These are phyloP conservation scores for Vaccinium darrowii DNA, from an alignment of 148 eudicot species.

Conservation along the genomic window DNA sequence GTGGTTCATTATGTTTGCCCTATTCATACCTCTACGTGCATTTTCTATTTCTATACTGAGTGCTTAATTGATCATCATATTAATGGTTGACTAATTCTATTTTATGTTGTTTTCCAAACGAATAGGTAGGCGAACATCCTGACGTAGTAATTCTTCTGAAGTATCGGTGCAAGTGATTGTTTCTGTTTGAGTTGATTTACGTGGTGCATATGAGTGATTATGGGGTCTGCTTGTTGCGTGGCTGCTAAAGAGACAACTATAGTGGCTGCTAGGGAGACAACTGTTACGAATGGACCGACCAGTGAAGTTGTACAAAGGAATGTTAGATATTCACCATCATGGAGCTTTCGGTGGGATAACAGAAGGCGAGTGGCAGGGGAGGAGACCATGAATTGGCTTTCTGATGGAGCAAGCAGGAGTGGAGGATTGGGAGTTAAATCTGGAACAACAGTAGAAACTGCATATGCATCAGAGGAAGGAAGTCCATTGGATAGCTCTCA, in stretches of 20 bases:
- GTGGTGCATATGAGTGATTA: conserved; percentile 37
- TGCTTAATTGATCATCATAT: not conserved
- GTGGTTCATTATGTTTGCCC: not conserved
- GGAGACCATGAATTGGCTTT: conserved; percentile 59
- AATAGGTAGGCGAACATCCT: not conserved
- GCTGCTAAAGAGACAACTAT: conserved; percentile 83
- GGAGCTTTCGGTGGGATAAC: conserved; percentile 98
- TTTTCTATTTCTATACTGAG: not conserved
- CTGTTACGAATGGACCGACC: conserved; percentile 57
- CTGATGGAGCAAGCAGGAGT: conserved; percentile 55
- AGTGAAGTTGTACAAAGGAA: conserved; percentile 62
- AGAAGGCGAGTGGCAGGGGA: conserved; percentile 91
- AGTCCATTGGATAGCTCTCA: conserved; percentile 68
- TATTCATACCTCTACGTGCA: not conserved
- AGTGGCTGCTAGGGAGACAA: conserved; percentile 27
- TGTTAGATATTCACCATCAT: conserved; percentile 74
- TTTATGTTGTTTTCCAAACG: conserved; percentile 11
- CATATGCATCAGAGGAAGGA: conserved; percentile 79
- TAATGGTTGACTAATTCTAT: not conserved
- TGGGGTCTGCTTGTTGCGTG: conserved; percentile 98
- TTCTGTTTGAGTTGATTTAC: conserved; percentile 21
- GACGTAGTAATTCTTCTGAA: not conserved
- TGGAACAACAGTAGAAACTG: conserved; percentile 51
- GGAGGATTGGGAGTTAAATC: conserved; percentile 64
- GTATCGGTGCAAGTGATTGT: conserved; percentile 15